phyloP scores from a whole-genome alignment of 2,329 filamentous ascomycete genomes.

The Fusarium neocosmosporiellum region DNA sequence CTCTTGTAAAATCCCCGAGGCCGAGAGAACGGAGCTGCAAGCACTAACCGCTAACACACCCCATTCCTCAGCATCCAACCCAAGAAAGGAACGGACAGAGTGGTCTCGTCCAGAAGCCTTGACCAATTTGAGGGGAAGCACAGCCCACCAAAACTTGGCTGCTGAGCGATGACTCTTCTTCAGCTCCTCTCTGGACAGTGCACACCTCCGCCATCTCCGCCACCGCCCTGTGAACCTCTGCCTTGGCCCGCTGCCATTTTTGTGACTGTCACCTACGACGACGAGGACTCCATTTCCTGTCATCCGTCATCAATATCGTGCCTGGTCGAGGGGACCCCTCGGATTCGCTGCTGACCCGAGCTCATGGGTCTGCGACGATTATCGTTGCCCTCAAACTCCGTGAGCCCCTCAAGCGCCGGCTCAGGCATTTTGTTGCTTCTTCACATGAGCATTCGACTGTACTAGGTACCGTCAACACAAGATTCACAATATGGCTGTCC shows the following conservation, averaged over 20 bases:
- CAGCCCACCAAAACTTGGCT: slow-evolving; percentile 33
- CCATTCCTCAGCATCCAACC: neutral
- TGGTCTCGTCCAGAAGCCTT: slow-evolving; percentile 23
- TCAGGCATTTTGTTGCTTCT: slow-evolving; percentile 15
- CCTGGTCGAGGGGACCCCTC: neutral
- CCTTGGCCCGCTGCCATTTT: slow-evolving; percentile 19
- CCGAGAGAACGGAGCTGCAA: slow-evolving; percentile 3
- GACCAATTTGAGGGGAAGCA: slow-evolving; percentile 26
- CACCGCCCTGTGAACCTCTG: slow-evolving; percentile 28
- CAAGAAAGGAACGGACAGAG: slow-evolving; percentile 10
- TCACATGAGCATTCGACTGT: neutral
- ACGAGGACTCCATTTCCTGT: slow-evolving; percentile 9
- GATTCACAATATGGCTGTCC: slow-evolving; percentile 1
- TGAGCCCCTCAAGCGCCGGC: slow-evolving; percentile 1
- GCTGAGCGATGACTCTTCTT: slow-evolving; percentile 41
- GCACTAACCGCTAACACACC: slow-evolving; percentile 6
- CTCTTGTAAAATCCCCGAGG: slow-evolving; percentile 9
- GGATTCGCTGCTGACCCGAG: neutral
- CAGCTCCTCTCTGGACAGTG: slow-evolving; percentile 21
- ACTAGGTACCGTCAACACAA: neutral
- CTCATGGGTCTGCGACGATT: neutral
- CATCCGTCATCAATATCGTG: slow-evolving; percentile 11
- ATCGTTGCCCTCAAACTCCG: neutral
- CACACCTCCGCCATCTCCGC: slow-evolving; percentile 40
- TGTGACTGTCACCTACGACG: slow-evolving; percentile 18